phyloP scores from a whole-genome alignment of 1,284 basidiomycete species.

The Rhodofomes roseus region DNA sequence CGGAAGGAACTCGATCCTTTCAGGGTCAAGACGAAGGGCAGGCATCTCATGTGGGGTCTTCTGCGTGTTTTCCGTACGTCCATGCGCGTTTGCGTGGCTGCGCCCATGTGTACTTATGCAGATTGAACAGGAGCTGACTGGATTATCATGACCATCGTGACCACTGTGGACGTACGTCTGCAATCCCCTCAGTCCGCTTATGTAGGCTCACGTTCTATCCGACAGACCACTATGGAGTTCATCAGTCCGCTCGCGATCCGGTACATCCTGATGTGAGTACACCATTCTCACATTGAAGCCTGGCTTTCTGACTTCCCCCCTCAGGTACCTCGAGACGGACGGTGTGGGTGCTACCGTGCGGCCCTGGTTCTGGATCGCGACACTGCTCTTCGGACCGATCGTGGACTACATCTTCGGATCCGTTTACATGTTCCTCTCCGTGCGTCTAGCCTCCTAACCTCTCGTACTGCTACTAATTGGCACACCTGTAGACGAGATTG shows the following conservation, averaged over 20 bases:
- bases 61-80: conserved; percentile 17
- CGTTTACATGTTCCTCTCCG: conserved; percentile 47
- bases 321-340: conserved; percentile 40
- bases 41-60: conserved; percentile 27
- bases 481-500: conserved; percentile 25
- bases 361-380: conserved; percentile 61
- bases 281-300: not conserved
- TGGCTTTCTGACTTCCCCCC: not conserved
- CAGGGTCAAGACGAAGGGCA: conserved; percentile 11
- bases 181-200: not conserved
- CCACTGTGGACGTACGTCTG: not conserved
- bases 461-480: conserved; percentile 6
- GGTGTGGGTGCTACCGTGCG: conserved; percentile 34
- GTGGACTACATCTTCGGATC: conserved; percentile 37
- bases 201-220: conserved; percentile 6
- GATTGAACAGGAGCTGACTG: conserved; percentile 13
- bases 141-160: conserved; percentile 18
- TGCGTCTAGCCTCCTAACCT: conserved; percentile 20
- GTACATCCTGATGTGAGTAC: conserved; percentile 13
- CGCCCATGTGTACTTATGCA: conserved; percentile 17
- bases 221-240: conserved; percentile 43
- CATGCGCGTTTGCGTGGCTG: not conserved
- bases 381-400: conserved; percentile 58
- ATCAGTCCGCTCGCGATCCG: conserved; percentile 34
- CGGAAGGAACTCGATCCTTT: conserved; percentile 29